Evolutionary conservation across 805 yeast genomes (phyloP), one percentile per base, ranked within the genome.

Genomic region (Helenozyma rhizophorensis): DNA sequence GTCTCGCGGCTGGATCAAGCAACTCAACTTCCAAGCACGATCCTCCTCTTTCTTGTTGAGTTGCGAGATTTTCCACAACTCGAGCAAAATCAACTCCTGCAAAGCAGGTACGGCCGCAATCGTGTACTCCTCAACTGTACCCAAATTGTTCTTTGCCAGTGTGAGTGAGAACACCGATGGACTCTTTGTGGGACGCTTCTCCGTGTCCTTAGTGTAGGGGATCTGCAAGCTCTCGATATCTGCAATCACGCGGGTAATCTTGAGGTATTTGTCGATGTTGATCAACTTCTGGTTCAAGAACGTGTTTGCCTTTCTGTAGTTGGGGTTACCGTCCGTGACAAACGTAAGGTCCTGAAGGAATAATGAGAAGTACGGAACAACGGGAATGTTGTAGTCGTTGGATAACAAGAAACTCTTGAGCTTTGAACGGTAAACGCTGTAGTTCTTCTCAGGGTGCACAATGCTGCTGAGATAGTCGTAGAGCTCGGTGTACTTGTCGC

Each of bases 321-420:
- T 80, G 24, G 82, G 71, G 51, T 83, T 83, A n/a, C 93, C 90
- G 45, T 84, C 94, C 32, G 78, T 72, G n/a, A 83, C 76, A 59
- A 83, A 83, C 0, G 89, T 83, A 47, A 84, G 65, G 56, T 84
- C 95, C 56, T 82, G 93, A 27, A 84, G 60, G 53, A 81, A 83
- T 33, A 84, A 59, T 28, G 83, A 79, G 36, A 83, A 69, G 51
- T 83, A 84, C 12, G 95, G 95, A 23, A 84, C 89, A 14, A 77
- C 72, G 0, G 89, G 87, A 14, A 78, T 62, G 37, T 62, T 72
- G 53, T 59, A 58, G 24, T 72, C 75, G 29, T 72, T 66, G 13
- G 68, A 48, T 12, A 60, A 64, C 40, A 80, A 58, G 33, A 80
- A 71, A 46, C 75, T 75, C 34, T 70, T 68, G 33, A 84, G 51